Evolutionary conservation across 1,284 basidiomycete species (phyloP), one percentile per base, ranked within the genome.

Genomic region (Heliocybe sulcata): DNA sequence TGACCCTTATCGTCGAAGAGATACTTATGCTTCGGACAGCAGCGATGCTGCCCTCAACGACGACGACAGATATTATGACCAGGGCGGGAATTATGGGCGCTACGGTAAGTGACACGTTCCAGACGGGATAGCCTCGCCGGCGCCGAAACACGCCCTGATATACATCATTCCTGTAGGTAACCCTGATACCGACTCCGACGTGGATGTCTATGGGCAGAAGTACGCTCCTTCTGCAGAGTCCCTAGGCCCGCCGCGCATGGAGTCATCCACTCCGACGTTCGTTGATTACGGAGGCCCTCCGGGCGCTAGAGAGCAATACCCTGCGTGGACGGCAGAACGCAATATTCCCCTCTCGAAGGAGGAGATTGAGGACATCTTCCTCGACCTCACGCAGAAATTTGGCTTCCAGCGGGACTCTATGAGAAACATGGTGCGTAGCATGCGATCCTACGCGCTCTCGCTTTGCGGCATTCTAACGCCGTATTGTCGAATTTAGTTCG

Each of bases 361-460:
- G 68, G 97, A 99, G 76, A 98, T 99, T 57, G 96, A 99, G 72
- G 96, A 99, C 68, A 93, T 99, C 54, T 94, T 99, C 67, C 87
- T 98, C 58, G 97, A 99, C 74, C 79, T 99, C 23, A 90, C 94
- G 33, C 94, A 99, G 80, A 99, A 99, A 75, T 99, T 99, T 72
- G 97, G 96, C 61, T 99, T 99, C 70, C 96, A 95, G 73, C 79
- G 90, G 58, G 94, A 96, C 69, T 90, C 87, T 12, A 91, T 91
- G 89, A 77, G 89, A 51, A 95, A 90, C 77, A 94, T 88, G 90
- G 90, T 90, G 62, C 53, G 83, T 76, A 25, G 35, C 33, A 23
- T 31, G 25, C 47, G 26, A 12, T 50, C 25, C 26, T 35, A 11
- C 26, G 23, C 58, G 59, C 51, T 56, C 45, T 52, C 49, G 22